These are phyloP conservation scores for Tricholomella constricta DNA, from an alignment of 768 basidiomycete genomes.

Conservation along the genomic window DNA sequence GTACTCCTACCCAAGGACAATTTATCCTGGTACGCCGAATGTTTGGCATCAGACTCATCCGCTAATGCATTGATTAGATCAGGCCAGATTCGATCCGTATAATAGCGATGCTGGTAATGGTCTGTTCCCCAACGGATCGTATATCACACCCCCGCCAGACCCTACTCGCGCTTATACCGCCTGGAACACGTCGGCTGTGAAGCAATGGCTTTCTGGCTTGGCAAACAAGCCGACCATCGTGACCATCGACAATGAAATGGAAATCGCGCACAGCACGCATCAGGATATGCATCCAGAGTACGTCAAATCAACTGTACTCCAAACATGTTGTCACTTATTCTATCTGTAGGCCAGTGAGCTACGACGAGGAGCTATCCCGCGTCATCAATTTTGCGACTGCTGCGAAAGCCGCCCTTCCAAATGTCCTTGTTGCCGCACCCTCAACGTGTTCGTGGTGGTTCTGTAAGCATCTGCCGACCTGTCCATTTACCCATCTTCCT, in stretches of 20 bases:
- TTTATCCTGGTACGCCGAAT: slow-evolving; percentile 42
- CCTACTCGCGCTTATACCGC: slow-evolving; percentile 43
- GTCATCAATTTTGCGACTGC: slow-evolving; percentile 42
- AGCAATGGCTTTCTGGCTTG: slow-evolving; percentile 46
- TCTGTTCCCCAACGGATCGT: slow-evolving; percentile 49
- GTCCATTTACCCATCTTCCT: too few species aligned
- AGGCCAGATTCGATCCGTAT: slow-evolving; percentile 47
- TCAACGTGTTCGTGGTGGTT: slow-evolving; percentile 50
- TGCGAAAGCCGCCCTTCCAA: slow-evolving; percentile 46
- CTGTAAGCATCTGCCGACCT: slow-evolving; percentile 30
- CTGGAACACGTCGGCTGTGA: slow-evolving; percentile 49
- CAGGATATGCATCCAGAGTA: slow-evolving; percentile 58
- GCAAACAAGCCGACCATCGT: slow-evolving; percentile 50
- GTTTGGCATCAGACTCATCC: neutral
- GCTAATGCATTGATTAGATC: slow-evolving; percentile 31
- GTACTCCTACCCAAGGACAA: slow-evolving; percentile 48
- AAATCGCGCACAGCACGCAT: slow-evolving; percentile 54
- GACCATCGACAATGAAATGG: slow-evolving; percentile 58
- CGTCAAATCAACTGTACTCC: slow-evolving; percentile 9
- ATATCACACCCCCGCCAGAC: slow-evolving; percentile 38
- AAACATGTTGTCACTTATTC: neutral
- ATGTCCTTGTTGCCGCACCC: slow-evolving; percentile 47
- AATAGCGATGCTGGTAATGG: slow-evolving; percentile 52
- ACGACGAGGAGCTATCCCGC: slow-evolving; percentile 53
- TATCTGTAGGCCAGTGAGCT: slow-evolving; percentile 40